A percentile compares a stretch with the other conserved stretches of the same genome.
phyloP scores from a whole-genome alignment of 2,329 filamentous ascomycete genomes.

The Hypoxylon sp. region DNA sequence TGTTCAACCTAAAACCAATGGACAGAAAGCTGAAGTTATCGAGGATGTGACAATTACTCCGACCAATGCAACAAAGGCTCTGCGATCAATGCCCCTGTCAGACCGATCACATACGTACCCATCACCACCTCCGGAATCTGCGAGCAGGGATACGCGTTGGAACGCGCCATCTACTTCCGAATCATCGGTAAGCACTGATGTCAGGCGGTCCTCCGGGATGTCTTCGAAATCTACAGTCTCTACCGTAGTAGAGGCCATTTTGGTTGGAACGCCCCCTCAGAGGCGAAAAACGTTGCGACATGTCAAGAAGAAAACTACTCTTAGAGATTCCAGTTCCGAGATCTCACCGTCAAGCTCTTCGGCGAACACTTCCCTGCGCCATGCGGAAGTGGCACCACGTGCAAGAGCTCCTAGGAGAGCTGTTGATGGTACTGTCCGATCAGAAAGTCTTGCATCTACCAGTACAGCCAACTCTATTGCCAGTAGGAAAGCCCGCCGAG shows the following conservation, averaged over 20 bases:
- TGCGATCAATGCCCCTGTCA: conserved; percentile 64
- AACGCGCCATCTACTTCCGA: conserved; percentile 58
- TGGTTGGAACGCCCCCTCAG: conserved; percentile 66
- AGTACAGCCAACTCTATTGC: conserved; percentile 65
- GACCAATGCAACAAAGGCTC: conserved; percentile 67
- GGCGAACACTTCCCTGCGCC: conserved; percentile 58
- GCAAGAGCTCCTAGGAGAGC: conserved; percentile 51
- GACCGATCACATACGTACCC: conserved; percentile 59
- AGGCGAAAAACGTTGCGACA: conserved; percentile 72
- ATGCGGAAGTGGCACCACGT: conserved; percentile 52
- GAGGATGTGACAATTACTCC: conserved; percentile 65
- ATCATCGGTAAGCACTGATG: conserved; percentile 60
- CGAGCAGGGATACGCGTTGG: conserved; percentile 52
- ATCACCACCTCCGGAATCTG: conserved; percentile 55
- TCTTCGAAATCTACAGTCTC: conserved; percentile 70
- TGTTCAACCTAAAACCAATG: conserved; percentile 51
- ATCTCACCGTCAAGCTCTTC: conserved; percentile 63
- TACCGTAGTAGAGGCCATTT: conserved; percentile 70
- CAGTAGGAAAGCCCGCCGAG: conserved; percentile 70
- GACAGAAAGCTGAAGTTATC: conserved; percentile 58
- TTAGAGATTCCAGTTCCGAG: conserved; percentile 61
- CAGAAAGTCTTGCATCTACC: conserved; percentile 66
- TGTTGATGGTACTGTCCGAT: conserved; percentile 51
- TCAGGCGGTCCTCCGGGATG: conserved; percentile 67
- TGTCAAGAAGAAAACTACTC: conserved; percentile 67